phyloP scores from a whole-genome alignment of 1,284 basidiomycete genomes.

The Ustilago shanxiensis region DNA sequence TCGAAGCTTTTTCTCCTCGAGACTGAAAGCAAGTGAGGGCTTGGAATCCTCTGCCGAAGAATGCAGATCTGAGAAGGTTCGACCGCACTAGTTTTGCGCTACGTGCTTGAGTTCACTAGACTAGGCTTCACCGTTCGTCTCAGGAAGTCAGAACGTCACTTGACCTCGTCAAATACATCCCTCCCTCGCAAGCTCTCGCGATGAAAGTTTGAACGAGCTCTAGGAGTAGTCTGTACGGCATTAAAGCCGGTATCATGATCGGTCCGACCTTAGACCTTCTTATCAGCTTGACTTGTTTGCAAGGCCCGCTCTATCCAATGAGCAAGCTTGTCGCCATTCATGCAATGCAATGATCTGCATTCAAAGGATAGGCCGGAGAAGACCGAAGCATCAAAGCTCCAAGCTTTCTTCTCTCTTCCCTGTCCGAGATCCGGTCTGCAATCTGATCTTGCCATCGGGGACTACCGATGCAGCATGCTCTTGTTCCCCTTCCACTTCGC shows the following conservation, averaged over 20 bases:
- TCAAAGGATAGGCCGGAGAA: conserved; percentile 9
- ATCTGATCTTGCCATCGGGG: background rate
- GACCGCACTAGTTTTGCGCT: too few species aligned
- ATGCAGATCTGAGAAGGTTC: background rate
- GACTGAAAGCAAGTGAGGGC: background rate
- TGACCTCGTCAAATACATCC: background rate
- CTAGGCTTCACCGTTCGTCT: background rate
- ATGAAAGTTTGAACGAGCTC: background rate
- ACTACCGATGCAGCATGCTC: background rate
- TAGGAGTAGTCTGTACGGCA: background rate
- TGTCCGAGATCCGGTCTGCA: background rate
- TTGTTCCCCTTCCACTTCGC: background rate
- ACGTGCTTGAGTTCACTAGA: background rate
- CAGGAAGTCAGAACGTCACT: background rate
- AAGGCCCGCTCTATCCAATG: conserved; percentile 1
- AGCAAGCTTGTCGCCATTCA: background rate
- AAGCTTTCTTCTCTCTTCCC: background rate
- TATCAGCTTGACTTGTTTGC: background rate
- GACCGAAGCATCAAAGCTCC: conserved; percentile 4
- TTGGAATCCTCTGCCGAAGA: background rate
- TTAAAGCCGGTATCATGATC: background rate
- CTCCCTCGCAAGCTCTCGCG: background rate
- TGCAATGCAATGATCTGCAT: conserved; percentile 7
- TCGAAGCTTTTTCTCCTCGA: background rate
- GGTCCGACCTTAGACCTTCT: background rate